phyloP scores from a whole-genome alignment of 176 grass and related monocot genomes.

The Carex parvula region DNA sequence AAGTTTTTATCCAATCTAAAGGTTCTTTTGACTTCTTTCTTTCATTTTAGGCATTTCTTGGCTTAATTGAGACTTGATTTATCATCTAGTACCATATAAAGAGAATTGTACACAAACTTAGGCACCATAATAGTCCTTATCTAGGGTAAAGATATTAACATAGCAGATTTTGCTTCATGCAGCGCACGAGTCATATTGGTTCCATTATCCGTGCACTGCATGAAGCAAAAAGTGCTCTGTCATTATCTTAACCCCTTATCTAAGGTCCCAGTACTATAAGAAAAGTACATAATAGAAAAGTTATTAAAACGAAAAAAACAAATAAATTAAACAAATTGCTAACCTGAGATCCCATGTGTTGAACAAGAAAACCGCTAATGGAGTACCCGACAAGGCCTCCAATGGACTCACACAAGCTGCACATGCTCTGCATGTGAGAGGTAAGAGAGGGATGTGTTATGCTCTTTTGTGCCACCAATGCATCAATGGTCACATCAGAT shows the following conservation, averaged over 20 bases:
- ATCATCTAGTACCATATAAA: not conserved
- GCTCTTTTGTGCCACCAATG: conserved; percentile 70
- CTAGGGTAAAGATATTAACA: too few species aligned
- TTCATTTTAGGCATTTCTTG: not conserved
- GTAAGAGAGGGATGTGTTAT: conserved; percentile 55
- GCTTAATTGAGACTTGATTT: not conserved
- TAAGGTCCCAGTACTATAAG: too few species aligned
- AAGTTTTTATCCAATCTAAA: not conserved
- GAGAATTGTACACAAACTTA: not conserved
- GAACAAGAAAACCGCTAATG: conserved; percentile 77
- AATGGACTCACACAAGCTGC: conserved; percentile 63
- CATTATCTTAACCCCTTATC: too few species aligned
- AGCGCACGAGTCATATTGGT: too few species aligned
- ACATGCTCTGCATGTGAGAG: conserved; percentile 74
- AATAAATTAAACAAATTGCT: not conserved
- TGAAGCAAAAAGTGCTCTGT: too few species aligned
- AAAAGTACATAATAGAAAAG: too few species aligned
- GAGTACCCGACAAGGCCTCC: conserved; percentile 73
- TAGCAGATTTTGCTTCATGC: too few species aligned
- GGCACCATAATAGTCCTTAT: not conserved
- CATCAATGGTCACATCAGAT: conserved; percentile 76
- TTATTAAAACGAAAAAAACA: not conserved
- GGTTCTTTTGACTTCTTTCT: not conserved
- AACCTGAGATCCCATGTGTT: conserved; percentile 65
- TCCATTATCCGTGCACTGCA: too few species aligned